Percentiles rank a stretch among this genome's conserved stretches.
Evolutionary conservation across 805 yeast species (phyloP).

Genomic region (Lachancea quebecensis): DNA sequence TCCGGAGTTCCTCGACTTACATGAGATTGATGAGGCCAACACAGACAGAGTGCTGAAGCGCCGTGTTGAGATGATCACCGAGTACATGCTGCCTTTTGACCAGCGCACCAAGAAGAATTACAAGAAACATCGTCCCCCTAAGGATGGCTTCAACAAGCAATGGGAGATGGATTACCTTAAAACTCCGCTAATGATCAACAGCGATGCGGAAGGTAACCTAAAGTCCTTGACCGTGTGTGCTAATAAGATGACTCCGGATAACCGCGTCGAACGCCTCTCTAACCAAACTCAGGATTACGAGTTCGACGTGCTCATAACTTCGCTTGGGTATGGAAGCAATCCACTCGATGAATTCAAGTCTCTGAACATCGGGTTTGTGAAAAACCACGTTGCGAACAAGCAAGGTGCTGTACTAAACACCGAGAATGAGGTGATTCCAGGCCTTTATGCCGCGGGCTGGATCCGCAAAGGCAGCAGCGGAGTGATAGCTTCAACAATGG

Average conservation of each 20-base stretch:
- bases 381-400: conserved; percentile 41
- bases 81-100: conserved; percentile 37
- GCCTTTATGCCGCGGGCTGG: conserved; percentile 87
- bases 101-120: conserved; percentile 27
- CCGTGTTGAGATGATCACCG: conserved; percentile 54
- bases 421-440: conserved; percentile 28
- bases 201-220: conserved; percentile 34
- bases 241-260: conserved; percentile 16
- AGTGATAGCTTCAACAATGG: conserved; percentile 85
- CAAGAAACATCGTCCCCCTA: conserved; percentile 16
- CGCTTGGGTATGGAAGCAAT: conserved; percentile 75
- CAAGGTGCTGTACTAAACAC: conserved; percentile 38
- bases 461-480: conserved; percentile 80
- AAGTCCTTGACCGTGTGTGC: conserved; percentile 20
- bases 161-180: conserved; percentile 71
- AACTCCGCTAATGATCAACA: conserved; percentile 50
- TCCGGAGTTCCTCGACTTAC: conserved; percentile 28
- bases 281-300: conserved; percentile 27
- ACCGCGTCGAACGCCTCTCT: conserved; percentile 23
- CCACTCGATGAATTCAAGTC: conserved; percentile 54
- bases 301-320: conserved; percentile 65
- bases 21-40: conserved; percentile 21
- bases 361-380: conserved; percentile 43
- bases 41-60: conserved; percentile 54
- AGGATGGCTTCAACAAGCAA: conserved; percentile 20